Conservation (phyloP, 345 rosid species). For the Conringia planisiliqua region DNA sequence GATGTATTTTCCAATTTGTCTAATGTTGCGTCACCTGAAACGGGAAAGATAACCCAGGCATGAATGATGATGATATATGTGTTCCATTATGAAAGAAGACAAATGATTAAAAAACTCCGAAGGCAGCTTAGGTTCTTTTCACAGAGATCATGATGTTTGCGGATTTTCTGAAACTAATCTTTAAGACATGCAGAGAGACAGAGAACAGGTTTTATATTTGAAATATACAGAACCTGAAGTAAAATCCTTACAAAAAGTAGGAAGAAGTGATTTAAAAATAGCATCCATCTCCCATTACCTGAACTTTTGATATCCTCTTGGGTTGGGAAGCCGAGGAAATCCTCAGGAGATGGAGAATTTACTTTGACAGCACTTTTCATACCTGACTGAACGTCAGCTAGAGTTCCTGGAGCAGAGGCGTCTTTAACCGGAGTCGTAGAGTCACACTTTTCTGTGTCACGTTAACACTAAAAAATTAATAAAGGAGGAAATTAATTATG, state of each 20-base stretch:
- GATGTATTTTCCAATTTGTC: conserved; percentile 81
- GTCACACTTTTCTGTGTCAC: conserved; percentile 44
- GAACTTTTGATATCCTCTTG: conserved; percentile 52
- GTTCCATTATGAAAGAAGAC: not conserved
- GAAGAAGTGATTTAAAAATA: not conserved
- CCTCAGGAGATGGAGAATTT: conserved; percentile 53
- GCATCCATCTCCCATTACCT: conserved; percentile 41
- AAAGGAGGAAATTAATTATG: conserved; percentile 9
- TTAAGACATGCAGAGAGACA: not conserved
- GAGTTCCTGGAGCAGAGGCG: conserved; percentile 32
- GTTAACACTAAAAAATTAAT: conserved; percentile 13
- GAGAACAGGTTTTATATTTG: not conserved
- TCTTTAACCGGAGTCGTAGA: conserved; percentile 37
- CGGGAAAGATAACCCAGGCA: not conserved
- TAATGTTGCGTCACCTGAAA: conserved; percentile 58
- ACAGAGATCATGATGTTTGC: not conserved
- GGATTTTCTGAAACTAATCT: not conserved
- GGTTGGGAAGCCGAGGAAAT: conserved; percentile 70
- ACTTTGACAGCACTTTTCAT: conserved; percentile 37
- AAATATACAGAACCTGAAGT: conserved; percentile 8
- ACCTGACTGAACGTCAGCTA: conserved; percentile 31
- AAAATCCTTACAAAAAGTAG: not conserved
- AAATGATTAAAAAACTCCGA: not conserved
- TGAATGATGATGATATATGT: not conserved
- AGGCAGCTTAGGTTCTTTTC: conserved; percentile 5